A percentile compares a stretch with the other conserved stretches of the same genome.
These are phyloP conservation scores for Diaporthe capsici DNA, from an alignment of 2,329 filamentous ascomycete genomes.

Conservation along the genomic window DNA sequence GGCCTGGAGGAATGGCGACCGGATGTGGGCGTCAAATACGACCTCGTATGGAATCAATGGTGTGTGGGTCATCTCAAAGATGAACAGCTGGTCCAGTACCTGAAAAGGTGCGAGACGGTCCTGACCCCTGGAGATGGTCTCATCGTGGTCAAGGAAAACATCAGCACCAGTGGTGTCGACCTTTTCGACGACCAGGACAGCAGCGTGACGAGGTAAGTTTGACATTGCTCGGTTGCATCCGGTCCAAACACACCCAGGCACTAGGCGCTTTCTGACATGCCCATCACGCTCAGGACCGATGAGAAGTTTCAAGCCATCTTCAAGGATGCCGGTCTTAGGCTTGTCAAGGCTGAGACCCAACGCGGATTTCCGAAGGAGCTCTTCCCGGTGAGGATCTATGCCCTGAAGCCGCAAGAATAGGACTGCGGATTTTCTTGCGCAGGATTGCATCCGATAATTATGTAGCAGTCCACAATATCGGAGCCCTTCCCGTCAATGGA, in stretches of 20 bases:
- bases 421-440: not conserved
- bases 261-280: slow-evolving; percentile 6
- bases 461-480: slow-evolving; percentile 15
- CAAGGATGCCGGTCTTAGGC: slow-evolving; percentile 73
- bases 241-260: not conserved
- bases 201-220: slow-evolving; percentile 76
- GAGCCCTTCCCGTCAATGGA: slow-evolving; percentile 3
- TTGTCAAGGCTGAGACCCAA: slow-evolving; percentile 81
- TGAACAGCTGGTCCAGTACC: slow-evolving; percentile 75
- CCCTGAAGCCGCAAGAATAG: slow-evolving; percentile 67
- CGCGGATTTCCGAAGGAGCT: slow-evolving; percentile 78
- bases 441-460: slow-evolving; percentile 1
- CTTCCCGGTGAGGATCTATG: slow-evolving; percentile 84
- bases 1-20: slow-evolving; percentile 81
- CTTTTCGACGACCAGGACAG: slow-evolving; percentile 83
- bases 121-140: slow-evolving; percentile 59
- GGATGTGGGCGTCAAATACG: slow-evolving; percentile 68
- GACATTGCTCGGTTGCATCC: slow-evolving; percentile 1
- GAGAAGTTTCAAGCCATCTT: slow-evolving; percentile 80
- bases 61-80: slow-evolving; percentile 88
- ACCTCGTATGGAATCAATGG: slow-evolving; percentile 93
- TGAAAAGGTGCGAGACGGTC: slow-evolving; percentile 70
- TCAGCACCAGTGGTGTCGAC: slow-evolving; percentile 71
- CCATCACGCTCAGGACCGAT: slow-evolving; percentile 69
- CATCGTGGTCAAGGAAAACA: slow-evolving; percentile 87